Evolutionary conservation across 1,139 yeast genomes (phyloP).

Genomic region (Debaryomycetaceae sp.): DNA sequence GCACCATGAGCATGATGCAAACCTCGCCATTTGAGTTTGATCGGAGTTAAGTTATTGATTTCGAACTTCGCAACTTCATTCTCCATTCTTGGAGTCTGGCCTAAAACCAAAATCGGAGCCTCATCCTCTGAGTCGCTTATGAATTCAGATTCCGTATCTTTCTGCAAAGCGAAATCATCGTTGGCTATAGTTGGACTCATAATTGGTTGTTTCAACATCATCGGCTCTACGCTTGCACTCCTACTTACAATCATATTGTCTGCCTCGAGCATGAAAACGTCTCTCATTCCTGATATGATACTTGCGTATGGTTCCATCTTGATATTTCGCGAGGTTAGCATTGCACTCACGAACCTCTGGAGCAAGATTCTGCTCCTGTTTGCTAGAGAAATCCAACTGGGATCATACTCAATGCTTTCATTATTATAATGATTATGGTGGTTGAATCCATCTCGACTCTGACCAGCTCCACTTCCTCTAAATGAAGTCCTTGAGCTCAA

Average conservation of each 20-base stretch:
- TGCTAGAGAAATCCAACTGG: background rate
- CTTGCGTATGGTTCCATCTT: background rate
- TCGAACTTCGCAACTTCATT: conserved; percentile 16
- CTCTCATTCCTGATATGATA: background rate
- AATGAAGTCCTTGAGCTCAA: conserved; percentile 24
- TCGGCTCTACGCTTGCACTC: background rate
- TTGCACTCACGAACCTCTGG: background rate
- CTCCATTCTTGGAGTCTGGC: conserved; percentile 11
- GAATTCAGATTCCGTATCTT: conserved; percentile 6
- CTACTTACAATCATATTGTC: background rate
- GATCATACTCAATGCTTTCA: background rate
- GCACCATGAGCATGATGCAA: background rate
- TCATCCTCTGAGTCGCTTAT: conserved; percentile 30
- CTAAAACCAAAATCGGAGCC: conserved; percentile 6
- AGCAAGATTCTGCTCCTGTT: background rate
- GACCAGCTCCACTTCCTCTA: background rate
- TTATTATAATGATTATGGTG: background rate
- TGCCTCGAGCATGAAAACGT: background rate
- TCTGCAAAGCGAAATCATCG: background rate
- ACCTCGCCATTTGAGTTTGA: background rate
- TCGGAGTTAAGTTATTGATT: conserved; percentile 4
- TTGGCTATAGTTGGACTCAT: background rate
- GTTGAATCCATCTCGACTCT: background rate
- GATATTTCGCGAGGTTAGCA: background rate
- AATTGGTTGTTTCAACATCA: background rate